Base-by-base conservation (phyloP, 2,329 filamentous ascomycete species). In the Claviceps maximensis region DNA sequence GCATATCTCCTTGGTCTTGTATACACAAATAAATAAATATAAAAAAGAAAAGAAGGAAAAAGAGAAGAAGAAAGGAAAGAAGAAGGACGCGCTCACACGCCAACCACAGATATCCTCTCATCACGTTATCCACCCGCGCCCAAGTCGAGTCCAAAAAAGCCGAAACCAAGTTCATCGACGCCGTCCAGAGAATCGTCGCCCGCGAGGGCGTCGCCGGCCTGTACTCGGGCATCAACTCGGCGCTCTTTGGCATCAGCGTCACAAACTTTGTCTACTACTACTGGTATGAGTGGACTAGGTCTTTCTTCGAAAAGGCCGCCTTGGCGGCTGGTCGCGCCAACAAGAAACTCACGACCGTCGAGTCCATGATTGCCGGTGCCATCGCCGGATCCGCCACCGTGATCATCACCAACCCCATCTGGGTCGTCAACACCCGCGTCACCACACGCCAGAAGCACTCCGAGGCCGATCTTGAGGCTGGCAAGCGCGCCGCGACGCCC, bases 261-360 rank as follows among this genome's bases (percentile, higher is more conserved):
- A 98, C 93, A 62, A 98, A 98, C 76, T 98, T 98, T 67, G 91
- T 98, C 48, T 98, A 98, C 78, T 98, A 98, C 74, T 98, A 97
- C 77, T 98, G 88, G 91, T 98, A 97, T 71, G 93, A 98, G 74
- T 98, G 89, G 87, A 93, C 89, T 57, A 84, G 90, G 55, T 78
- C 85, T 50, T 86, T 86, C 66, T 96, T 97, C 73, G 89, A 88
- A 67, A 76, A 78, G 58, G 87, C 89, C 10, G 89, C 89, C 47
- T 68, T 77, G 54, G 83, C 81, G 62, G 76, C 86, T 52, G 87
- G 86, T 36, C 83, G 88, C 58, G 79, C 83, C 54, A 83, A 79
- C 57, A 85, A 82, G 71, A 90, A 89, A 67, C 84, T 98, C 67
- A 93, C 88, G 19, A 95, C 93, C 0, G 69, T 91, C 60, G 91